Conservation (phyloP, 1,284 basidiomycete species). For the Melanopsichium pennsylvanicum region DNA sequence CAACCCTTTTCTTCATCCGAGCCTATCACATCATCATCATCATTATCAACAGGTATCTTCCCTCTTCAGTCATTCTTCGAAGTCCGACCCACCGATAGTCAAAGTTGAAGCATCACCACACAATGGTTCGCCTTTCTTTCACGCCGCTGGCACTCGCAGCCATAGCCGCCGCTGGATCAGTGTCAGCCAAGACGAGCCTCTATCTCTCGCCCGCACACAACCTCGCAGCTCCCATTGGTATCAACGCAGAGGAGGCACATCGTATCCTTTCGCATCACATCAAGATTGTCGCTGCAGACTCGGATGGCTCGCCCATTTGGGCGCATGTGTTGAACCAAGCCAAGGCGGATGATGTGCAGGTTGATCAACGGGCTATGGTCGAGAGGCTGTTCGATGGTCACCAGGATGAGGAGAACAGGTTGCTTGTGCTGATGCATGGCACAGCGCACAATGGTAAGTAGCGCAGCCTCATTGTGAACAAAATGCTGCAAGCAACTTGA, state of each 20-base stretch:
- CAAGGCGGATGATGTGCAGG: slow-evolving; percentile 4
- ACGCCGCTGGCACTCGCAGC: slow-evolving; percentile 21
- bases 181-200: slow-evolving; percentile 33
- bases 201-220: slow-evolving; percentile 37
- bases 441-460: slow-evolving; percentile 29
- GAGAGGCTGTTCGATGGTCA: slow-evolving; percentile 40
- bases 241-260: slow-evolving; percentile 35
- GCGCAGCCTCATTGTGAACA: background rate
- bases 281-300: background rate
- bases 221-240: slow-evolving; percentile 15
- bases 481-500: background rate
- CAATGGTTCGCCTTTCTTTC: slow-evolving; percentile 32
- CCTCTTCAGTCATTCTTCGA: no score
- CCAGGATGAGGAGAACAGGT: slow-evolving; percentile 25
- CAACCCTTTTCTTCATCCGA: no score
- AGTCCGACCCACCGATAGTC: no score
- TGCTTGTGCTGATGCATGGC: slow-evolving; percentile 46
- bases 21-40: no score
- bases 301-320: slow-evolving; percentile 21
- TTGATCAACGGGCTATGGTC: slow-evolving; percentile 27
- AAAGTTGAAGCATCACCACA: no score
- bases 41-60: no score
- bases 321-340: slow-evolving; percentile 18
- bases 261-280: slow-evolving; percentile 42
- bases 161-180: slow-evolving; percentile 5